Conservation (phyloP, 2,329 filamentous ascomycete genomes). For the Monilinia fructigena region DNA sequence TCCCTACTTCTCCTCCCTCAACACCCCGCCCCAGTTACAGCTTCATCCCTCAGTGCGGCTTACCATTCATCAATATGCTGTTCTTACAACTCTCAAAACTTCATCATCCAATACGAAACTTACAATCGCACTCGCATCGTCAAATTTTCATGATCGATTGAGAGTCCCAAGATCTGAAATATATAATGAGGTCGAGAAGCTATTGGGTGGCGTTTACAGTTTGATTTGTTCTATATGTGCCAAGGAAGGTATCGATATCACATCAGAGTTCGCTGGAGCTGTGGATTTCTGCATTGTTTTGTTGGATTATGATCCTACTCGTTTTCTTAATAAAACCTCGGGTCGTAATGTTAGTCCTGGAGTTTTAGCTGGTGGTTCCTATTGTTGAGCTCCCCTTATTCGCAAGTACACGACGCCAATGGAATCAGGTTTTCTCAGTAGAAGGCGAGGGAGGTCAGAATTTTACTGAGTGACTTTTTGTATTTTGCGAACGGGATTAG, state of each 20-base stretch:
- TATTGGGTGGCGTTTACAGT: conserved; percentile 75
- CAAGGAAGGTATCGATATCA: conserved; percentile 52
- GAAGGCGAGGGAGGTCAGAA: conserved; percentile 63
- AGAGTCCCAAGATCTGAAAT: conserved; percentile 51
- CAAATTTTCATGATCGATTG: conserved; percentile 51
- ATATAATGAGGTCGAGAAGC: conserved; percentile 70
- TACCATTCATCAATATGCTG: conserved; percentile 59
- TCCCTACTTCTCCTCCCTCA: conserved; percentile 63
- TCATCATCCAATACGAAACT: conserved; percentile 39
- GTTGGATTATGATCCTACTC: conserved; percentile 56
- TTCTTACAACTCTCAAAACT: conserved; percentile 51
- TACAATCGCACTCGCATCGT: conserved; percentile 57
- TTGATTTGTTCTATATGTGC: conserved; percentile 72
- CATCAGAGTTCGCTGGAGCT: conserved; percentile 65
- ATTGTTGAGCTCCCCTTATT: conserved; percentile 51
- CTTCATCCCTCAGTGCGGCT: conserved; percentile 53
- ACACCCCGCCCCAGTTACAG: conserved; percentile 56
- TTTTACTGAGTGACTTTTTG: conserved; percentile 52
- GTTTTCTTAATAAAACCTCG: conserved; percentile 44
- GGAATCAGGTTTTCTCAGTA: conserved; percentile 64
- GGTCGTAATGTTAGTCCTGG: not conserved
- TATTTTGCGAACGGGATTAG: conserved; percentile 49
- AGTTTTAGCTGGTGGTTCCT: conserved; percentile 39
- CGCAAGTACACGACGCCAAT: conserved; percentile 55
- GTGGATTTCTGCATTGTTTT: conserved; percentile 76